A percentile compares a stretch with the other conserved stretches of the same genome.
phyloP scores from a whole-genome alignment of 495 filamentous ascomycete species.

The Talaromyces stipitatus region DNA sequence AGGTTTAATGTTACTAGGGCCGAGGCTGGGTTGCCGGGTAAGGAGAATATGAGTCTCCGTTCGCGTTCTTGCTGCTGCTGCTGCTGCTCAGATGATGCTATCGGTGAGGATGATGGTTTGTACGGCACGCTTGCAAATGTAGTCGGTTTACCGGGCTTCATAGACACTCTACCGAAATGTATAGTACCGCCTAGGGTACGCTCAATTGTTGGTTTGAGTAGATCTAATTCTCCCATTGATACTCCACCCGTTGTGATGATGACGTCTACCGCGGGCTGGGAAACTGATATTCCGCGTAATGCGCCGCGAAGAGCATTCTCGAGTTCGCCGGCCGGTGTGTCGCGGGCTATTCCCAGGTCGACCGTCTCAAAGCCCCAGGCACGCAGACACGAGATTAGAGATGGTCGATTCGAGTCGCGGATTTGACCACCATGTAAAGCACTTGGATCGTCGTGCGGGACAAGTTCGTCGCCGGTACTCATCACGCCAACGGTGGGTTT shows the following conservation, averaged over 20 bases:
- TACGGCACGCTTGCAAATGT: conserved; percentile 86
- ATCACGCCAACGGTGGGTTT: conserved; percentile 78
- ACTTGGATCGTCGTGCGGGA: conserved; percentile 60
- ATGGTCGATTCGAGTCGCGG: conserved; percentile 84
- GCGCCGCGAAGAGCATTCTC: conserved; percentile 69
- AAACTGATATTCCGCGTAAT: conserved; percentile 44
- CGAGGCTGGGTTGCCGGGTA: conserved; percentile 91
- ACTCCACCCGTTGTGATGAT: conserved; percentile 92
- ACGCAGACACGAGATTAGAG: conserved; percentile 65
- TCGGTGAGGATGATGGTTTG: conserved; percentile 26
- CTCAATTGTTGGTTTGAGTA: conserved; percentile 96
- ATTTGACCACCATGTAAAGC: conserved; percentile 72
- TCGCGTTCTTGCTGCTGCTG: conserved; percentile 41
- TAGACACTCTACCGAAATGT: conserved; percentile 91
- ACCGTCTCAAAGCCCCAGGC: conserved; percentile 73
- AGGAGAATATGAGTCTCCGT: conserved; percentile 72
- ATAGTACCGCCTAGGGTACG: conserved; percentile 83
- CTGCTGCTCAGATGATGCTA: neutral
- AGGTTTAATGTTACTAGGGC: conserved; percentile 89
- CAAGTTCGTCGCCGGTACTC: conserved; percentile 93
- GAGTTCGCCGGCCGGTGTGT: conserved; percentile 63
- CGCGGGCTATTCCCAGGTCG: conserved; percentile 81
- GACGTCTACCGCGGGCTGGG: conserved; percentile 51
- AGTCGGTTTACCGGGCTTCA: conserved; percentile 97
- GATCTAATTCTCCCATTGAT: conserved; percentile 96